phyloP scores from a whole-genome alignment of 306 rosid genomes.

The Morella rubra region DNA sequence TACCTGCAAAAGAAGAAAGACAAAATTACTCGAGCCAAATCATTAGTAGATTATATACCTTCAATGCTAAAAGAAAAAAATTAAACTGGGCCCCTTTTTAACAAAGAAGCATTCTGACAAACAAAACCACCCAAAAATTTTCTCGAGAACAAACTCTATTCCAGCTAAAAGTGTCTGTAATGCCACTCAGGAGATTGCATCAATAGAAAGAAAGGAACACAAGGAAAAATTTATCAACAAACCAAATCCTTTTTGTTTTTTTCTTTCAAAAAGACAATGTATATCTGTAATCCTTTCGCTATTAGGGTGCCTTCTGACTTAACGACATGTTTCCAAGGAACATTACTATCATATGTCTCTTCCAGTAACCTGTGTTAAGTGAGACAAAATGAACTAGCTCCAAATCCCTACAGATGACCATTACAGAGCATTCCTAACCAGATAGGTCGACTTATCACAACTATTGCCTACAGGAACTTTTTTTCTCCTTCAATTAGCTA shows the following conservation, averaged over 20 bases:
- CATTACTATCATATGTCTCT: background rate
- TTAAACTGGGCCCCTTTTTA: background rate
- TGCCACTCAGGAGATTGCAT: background rate
- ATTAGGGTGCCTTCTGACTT: background rate
- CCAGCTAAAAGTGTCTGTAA: too few relatives aligned
- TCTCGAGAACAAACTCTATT: background rate
- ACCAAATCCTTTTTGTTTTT: background rate
- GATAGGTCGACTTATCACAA: background rate
- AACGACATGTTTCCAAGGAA: background rate
- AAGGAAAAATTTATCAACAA: background rate
- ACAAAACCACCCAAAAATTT: background rate
- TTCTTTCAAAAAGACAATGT: background rate
- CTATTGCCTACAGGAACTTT: background rate
- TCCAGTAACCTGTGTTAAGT: background rate
- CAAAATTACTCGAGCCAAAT: background rate
- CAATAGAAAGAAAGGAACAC: background rate
- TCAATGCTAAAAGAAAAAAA: background rate
- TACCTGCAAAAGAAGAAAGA: conserved; percentile 48
- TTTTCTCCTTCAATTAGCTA: background rate
- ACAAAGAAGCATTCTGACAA: background rate
- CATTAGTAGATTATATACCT: background rate
- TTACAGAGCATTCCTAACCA: background rate
- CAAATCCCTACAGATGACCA: background rate
- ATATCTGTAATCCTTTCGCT: background rate
- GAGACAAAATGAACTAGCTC: background rate